Base-by-base conservation (phyloP, 1,139 yeast genomes). In the Nakaseomyces uthaithaninus region DNA sequence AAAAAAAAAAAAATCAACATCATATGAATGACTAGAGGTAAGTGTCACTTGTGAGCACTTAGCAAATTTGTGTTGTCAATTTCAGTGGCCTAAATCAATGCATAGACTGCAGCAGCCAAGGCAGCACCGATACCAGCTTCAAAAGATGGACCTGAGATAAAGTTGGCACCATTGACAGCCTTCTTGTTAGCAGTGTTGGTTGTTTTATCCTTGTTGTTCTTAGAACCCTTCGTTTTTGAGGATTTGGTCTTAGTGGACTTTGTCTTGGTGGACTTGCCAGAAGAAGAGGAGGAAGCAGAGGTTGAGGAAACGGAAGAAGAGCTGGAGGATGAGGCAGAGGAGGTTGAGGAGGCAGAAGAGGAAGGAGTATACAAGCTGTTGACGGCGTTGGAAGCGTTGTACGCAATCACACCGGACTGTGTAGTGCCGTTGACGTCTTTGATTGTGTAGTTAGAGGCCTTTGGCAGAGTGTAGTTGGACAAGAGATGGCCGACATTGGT, bases 391-490 rank as follows among this genome's bases (percentile, higher is more conserved):
- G 55, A 53, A n/a, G 60, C 45, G 26, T 49, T 52, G 41, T 81
- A 77, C 2, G 74, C 68, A 26, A 79, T 78, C 20, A 72, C 64
- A 33, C 85, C 75, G 27, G 63, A 55, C 39, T 85, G 72, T 39
- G 59, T 59, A 20, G 75, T 70, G 40, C 77, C 78, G 26, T 67
- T 67, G 30, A 66, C 59, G 50, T 81, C 81, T 47, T 66, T 61
- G 37, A 77, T 63, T 8, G 66, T 57, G 54, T 66, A 71, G 34
- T 66, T 65, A 7, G 49, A 45, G 15, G 77, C 60, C 23, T 65
- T 60, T 41, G 63, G 64, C 7, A 61, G 54, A 38, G 59, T 53
- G 35, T 73, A 56, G 26, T 59, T 57, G 19, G 60, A 59, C 43
- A 76, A 58, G 39, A 76, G 59, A 41, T 66, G 50, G 41, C 83